A percentile compares a stretch with the other conserved stretches of the same genome.
phyloP scores from a whole-genome alignment of 768 basidiomycete species.

The Gautieria morchelliformis region DNA sequence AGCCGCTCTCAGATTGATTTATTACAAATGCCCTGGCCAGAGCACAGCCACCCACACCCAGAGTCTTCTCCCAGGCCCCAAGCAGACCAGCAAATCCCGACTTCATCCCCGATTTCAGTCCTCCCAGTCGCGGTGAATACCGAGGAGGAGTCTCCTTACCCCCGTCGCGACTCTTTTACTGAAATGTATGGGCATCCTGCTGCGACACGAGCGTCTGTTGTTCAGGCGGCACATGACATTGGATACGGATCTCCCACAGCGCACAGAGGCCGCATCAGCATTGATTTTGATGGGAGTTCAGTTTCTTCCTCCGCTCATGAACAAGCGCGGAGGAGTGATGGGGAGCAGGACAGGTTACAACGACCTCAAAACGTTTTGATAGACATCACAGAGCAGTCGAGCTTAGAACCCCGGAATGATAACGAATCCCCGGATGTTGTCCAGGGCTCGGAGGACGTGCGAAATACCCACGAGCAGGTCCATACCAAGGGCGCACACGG shows the following conservation, averaged over 20 bases:
- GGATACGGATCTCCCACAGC: constrained; percentile 18
- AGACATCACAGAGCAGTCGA: neutral
- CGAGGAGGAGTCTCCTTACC: neutral
- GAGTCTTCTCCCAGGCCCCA: neutral
- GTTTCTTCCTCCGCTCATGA: neutral
- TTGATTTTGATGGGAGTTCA: constrained; percentile 7
- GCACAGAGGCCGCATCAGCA: neutral
- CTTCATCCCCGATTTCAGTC: neutral
- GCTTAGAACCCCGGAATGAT: neutral
- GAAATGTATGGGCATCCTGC: constrained; percentile 59
- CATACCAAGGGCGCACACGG: neutral
- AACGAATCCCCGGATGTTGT: neutral
- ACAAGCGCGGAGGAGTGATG: neutral
- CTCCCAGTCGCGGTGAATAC: neutral
- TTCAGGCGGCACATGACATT: constrained; percentile 78
- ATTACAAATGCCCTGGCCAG: constrained; percentile 11
- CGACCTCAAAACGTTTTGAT: neutral
- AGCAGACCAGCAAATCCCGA: constrained; percentile 4
- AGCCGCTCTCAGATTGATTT: constrained; percentile 7
- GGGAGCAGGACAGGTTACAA: neutral
- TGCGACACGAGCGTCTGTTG: constrained; percentile 31
- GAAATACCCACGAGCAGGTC: neutral
- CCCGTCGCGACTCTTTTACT: constrained; percentile 31
- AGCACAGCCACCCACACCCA: constrained; percentile 21
- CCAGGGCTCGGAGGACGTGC: neutral